Evolutionary conservation across 116 monocot genomes (phyloP), one percentile per base, ranked within the genome.

Genomic region (Dioscorea cayenensis): DNA sequence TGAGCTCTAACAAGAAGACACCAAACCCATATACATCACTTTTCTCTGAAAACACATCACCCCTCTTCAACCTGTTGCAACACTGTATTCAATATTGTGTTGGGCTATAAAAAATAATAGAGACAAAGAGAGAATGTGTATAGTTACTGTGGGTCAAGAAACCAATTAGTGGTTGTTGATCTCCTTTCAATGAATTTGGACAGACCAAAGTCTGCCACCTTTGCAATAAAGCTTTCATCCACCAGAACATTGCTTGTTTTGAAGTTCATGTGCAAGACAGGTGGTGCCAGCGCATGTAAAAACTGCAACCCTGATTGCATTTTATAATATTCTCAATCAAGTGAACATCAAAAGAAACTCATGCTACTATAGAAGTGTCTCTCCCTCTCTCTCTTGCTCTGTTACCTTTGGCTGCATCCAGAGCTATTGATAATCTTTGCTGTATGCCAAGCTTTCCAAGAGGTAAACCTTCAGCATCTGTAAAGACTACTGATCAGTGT

Each of bases 381-480:
- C 25, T 25, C 25, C 25, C 25, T 25, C 25, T 25, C 25, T 25
- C 25, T 25, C 25, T 25, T 25, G 25, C 25, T 43, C 7, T 10
- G 5, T 43, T 12, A 77, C 77, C 77, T 77, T 72, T 71, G 37
- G 77, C 77, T 66, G 59, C 77, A 14, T 64, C 77, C 17, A 72
- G 64, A 12, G 77, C 77, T n/a, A 77, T 72, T 50, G 71, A 64
- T 4, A 77, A 51, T 63, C 77, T 64, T 32, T 77, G 77, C 36
- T 66, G 60, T 20, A 77, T 66, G 18, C 66, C 66, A 21, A 77
- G 71, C 72, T 77, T 28, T 49, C 63, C 55, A 36, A 14, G 17
- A 52, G 50, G 22, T 68, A 63, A 43, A 43, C 43, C 43, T 51
- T 29, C 65, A 25, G 71, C 49, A 36, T 77, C 71, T 70, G 63